These are phyloP conservation scores for Sclerotinia borealis DNA, from an alignment of 2,329 filamentous ascomycete genomes.

Conservation along the genomic window DNA sequence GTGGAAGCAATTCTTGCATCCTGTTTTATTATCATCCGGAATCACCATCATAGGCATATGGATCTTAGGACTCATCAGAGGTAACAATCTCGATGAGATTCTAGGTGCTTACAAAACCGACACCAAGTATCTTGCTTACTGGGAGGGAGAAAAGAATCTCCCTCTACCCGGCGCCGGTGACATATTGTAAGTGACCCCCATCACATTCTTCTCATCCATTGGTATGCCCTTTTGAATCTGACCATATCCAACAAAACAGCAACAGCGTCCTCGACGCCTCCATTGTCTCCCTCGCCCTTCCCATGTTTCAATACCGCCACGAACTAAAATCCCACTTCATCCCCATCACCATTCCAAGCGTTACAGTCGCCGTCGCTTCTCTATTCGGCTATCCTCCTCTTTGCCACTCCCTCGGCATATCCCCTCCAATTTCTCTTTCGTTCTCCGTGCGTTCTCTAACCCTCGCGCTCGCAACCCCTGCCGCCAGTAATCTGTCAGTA, in stretches of 20 bases:
- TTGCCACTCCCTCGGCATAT: constrained; percentile 50
- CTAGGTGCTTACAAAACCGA: constrained; percentile 47
- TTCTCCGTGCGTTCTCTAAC: constrained; percentile 53
- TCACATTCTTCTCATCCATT: not conserved
- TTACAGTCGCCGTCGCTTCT: constrained; percentile 45
- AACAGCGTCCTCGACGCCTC: constrained; percentile 49
- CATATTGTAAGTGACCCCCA: constrained; percentile 36
- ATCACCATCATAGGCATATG: constrained; percentile 48
- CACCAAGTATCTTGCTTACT: constrained; percentile 47
- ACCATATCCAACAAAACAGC: not conserved
- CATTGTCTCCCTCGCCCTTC: constrained; percentile 53
- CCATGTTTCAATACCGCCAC: constrained; percentile 54
- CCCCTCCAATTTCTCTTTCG: constrained; percentile 44
- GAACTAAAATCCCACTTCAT: constrained; percentile 48
- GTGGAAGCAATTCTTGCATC: constrained; percentile 50
- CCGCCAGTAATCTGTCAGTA: constrained; percentile 49
- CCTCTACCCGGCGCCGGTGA: constrained; percentile 49
- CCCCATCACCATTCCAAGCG: constrained; percentile 48
- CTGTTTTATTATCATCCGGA: constrained; percentile 50
- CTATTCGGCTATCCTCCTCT: constrained; percentile 52
- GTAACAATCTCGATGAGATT: constrained; percentile 37
- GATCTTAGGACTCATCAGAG: constrained; percentile 43
- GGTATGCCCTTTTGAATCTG: not conserved
- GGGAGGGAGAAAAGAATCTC: constrained; percentile 34
- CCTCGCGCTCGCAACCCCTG: constrained; percentile 53